Percentiles rank a stretch among this genome's conserved stretches.
Evolutionary conservation across 2,329 filamentous ascomycete species (phyloP).

Genomic region (Rugonectria rugulosa): DNA sequence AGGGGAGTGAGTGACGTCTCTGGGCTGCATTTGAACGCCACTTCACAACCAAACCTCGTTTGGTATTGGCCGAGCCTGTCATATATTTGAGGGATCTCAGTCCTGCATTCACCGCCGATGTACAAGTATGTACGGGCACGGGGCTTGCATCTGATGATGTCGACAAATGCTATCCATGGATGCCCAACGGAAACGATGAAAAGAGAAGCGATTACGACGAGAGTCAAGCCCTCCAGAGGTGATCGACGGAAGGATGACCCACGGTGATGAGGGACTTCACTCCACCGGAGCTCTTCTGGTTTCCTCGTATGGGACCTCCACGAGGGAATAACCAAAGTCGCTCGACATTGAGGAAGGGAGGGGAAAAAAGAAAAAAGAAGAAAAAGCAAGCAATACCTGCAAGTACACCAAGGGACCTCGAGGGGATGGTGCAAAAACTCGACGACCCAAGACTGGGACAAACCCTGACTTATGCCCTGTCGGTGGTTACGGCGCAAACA

Average conservation of each 20-base stretch:
- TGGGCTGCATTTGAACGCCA: conserved; percentile 10
- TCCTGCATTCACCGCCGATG: conserved; percentile 19
- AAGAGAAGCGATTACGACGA: not conserved
- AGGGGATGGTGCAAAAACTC: too few species aligned
- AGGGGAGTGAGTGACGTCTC: conserved; percentile 13
- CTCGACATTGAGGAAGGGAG: conserved; percentile 13
- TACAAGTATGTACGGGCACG: not conserved
- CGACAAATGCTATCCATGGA: not conserved
- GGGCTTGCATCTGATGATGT: not conserved
- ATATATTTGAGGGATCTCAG: not conserved
- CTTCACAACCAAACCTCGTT: not conserved
- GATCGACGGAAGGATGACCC: conserved; percentile 33
- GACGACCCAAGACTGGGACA: too few species aligned
- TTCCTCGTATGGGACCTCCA: conserved; percentile 12
- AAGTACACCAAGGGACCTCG: too few species aligned
- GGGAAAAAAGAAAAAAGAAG: conserved; percentile 18
- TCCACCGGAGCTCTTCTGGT: not conserved
- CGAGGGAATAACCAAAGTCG: conserved; percentile 10
- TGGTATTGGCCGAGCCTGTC: not conserved
- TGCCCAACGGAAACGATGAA: not conserved
- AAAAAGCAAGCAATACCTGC: not conserved
- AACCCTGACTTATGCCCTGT: conserved; percentile 26
- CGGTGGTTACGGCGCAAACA: conserved; percentile 9
- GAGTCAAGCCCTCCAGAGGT: not conserved
- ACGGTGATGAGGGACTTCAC: not conserved